Percentiles rank a stretch among this genome's conserved stretches.
These are phyloP conservation scores for Cercis canadensis DNA, from an alignment of 306 rosid genomes.

Conservation along the genomic window DNA sequence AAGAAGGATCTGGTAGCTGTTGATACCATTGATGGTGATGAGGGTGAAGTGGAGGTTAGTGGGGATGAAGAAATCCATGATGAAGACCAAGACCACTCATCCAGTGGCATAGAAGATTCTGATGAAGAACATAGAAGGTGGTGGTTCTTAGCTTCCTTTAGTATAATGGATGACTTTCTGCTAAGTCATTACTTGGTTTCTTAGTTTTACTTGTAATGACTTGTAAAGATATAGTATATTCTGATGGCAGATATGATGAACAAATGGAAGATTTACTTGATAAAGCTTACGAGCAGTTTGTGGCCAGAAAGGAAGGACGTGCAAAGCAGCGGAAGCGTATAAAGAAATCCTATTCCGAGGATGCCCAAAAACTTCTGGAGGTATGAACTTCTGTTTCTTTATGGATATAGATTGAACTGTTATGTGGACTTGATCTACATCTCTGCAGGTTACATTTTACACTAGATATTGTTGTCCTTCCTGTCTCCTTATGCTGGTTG, in stretches of 20 bases:
- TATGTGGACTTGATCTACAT: neutral
- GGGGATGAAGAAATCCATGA: conserved; percentile 55
- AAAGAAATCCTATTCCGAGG: conserved; percentile 59
- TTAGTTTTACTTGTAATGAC: conserved; percentile 5
- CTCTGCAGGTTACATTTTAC: neutral
- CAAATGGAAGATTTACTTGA: conserved; percentile 80
- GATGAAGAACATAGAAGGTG: conserved; percentile 95
- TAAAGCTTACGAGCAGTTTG: conserved; percentile 77
- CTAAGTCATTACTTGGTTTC: conserved; percentile 13
- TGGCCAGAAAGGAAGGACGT: conserved; percentile 77
- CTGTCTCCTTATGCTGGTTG: neutral
- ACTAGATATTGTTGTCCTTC: neutral
- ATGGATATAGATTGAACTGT: neutral
- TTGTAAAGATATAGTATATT: conserved; percentile 17
- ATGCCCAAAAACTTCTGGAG: conserved; percentile 63
- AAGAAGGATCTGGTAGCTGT: conserved; percentile 81
- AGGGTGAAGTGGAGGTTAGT: conserved; percentile 51
- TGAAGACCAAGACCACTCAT: conserved; percentile 51
- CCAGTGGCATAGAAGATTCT: conserved; percentile 76
- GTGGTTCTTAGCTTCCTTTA: conserved; percentile 49
- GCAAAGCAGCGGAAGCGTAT: conserved; percentile 84
- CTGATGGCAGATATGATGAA: conserved; percentile 70
- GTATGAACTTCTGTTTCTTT: conserved; percentile 45
- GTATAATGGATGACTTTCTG: conserved; percentile 12
- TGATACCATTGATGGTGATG: conserved; percentile 72